Evolutionary conservation across 768 basidiomycete genomes (phyloP), one percentile per base, ranked within the genome.

Genomic region (Leccinum arenicola): DNA sequence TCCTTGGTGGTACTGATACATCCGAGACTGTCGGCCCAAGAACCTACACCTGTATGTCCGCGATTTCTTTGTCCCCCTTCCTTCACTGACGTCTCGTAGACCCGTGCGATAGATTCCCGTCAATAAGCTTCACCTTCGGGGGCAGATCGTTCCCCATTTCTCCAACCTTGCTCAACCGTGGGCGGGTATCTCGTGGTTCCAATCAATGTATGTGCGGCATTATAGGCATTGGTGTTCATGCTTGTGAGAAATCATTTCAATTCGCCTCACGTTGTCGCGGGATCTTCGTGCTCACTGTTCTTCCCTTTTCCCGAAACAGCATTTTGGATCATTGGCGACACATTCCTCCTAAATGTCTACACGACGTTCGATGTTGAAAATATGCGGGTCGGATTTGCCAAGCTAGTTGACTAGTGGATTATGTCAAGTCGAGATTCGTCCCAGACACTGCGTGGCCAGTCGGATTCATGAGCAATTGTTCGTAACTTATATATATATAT

Each of bases 11-110:
- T 19, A 59, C 55, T 7, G 51, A 66, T 50, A 65, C 66, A 25
- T 57, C 66, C 1, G 40, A 50, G 19, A 54, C 56, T 2, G 50
- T 57, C 14, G 70, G 68, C 0, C 1, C 43, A 2, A 75, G 77
- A 29, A 66, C 55, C 52, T 77, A 81, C 61, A 75, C 76, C 5
- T 61, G 68, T 51, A 19, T 33, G 31, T 29, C 6, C 11, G 10
- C n/a, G 15, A 7, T 31, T 23, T 5, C 17, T 31, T 51, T 6
- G 9, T 31, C 31, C 9, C 29, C 3, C 29, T 19, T 15, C n/a
- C 17, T 9, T 31, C n/a, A 19, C 17, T 27, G 10, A 51, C 31
- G 15, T 17, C 23, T 29, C 0, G 15, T 1, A 51, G 50, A 33
- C n/a, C 50, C 31, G 11, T 51, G 50, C 29, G 1, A 31, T 51